phyloP scores from a whole-genome alignment of 2,329 filamentous ascomycete species.

The Verticillium zaregamsianum region DNA sequence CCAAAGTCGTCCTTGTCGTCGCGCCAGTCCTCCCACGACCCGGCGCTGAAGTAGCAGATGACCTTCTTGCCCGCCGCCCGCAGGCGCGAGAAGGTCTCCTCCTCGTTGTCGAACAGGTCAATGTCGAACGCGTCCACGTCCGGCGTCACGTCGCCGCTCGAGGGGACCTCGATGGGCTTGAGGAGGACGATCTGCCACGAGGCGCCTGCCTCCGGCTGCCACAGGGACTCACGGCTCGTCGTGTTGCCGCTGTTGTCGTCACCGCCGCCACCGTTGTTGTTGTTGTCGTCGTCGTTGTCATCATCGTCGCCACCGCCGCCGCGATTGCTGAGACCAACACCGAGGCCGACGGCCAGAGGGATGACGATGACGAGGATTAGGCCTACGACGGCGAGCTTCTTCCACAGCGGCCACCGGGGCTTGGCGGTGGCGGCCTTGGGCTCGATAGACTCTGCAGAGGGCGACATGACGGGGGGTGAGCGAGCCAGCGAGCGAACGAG shows the following conservation, averaged over 20 bases:
- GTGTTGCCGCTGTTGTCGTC: conserved; percentile 17
- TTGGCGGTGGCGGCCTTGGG: conserved; percentile 1
- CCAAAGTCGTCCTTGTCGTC: conserved; percentile 53
- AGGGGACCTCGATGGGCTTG: conserved; percentile 31
- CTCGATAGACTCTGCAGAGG: neutral
- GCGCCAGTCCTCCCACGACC: conserved; percentile 62
- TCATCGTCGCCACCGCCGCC: conserved; percentile 14
- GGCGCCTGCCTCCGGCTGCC: conserved; percentile 48
- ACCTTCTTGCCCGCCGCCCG: conserved; percentile 54
- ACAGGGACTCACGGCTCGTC: conserved; percentile 25
- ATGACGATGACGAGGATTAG: conserved; percentile 24
- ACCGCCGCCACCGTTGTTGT: conserved; percentile 15
- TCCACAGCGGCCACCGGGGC: conserved; percentile 8
- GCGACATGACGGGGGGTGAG: neutral
- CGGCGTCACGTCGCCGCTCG: conserved; percentile 33
- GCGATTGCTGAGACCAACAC: conserved; percentile 45
- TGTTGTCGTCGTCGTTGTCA: conserved; percentile 8
- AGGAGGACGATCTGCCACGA: conserved; percentile 61
- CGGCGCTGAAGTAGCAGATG: conserved; percentile 73
- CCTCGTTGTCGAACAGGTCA: conserved; percentile 51
- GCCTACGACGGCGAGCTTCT: conserved; percentile 22
- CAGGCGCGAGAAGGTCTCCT: conserved; percentile 46
- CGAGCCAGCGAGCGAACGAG: neutral
- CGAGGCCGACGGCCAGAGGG: conserved; percentile 50
- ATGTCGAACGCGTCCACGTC: conserved; percentile 48